These are phyloP conservation scores for Daldinia caldariorum DNA, from an alignment of 495 filamentous ascomycete species.

Conservation along the genomic window DNA sequence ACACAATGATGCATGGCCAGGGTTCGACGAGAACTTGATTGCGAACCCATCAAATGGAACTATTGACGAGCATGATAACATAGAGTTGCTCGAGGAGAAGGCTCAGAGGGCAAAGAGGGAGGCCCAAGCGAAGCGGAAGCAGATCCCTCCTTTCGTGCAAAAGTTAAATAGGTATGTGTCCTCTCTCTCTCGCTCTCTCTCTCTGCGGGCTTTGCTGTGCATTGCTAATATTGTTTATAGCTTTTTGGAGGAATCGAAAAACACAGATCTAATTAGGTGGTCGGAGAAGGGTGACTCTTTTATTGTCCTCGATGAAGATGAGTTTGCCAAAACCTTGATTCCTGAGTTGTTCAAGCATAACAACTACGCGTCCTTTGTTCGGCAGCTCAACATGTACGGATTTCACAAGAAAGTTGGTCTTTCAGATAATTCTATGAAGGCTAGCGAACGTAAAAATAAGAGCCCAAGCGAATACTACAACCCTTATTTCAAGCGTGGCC, in stretches of 20 bases:
- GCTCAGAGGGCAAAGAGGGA: constrained; percentile 82
- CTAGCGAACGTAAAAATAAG: constrained; percentile 95
- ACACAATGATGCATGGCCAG: constrained; percentile 56
- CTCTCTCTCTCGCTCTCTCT: background rate
- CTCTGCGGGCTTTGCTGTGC: background rate
- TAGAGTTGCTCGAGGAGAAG: constrained; percentile 79
- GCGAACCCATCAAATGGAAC: constrained; percentile 49
- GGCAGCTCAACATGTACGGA: constrained; percentile 99
- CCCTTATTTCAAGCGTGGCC: constrained; percentile 91
- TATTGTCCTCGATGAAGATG: constrained; percentile 95
- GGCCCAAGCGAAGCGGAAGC: constrained; percentile 84
- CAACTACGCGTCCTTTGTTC: constrained; percentile 98
- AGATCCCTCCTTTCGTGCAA: constrained; percentile 97
- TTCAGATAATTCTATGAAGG: constrained; percentile 96
- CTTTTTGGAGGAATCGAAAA: constrained; percentile 90
- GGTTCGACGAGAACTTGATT: constrained; percentile 56
- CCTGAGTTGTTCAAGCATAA: constrained; percentile 99
- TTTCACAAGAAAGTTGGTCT: constrained; percentile 99
- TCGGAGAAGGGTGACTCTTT: constrained; percentile 96
- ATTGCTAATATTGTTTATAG: constrained; percentile 56
- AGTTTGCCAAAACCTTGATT: constrained; percentile 97
- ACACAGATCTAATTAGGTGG: constrained; percentile 96
- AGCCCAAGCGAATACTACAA: constrained; percentile 98
- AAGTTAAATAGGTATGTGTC: constrained; percentile 90
- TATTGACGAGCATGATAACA: constrained; percentile 70